Evolutionary conservation across 257 asterid species (phyloP).

Genomic region (Plectranthus barbatus): DNA sequence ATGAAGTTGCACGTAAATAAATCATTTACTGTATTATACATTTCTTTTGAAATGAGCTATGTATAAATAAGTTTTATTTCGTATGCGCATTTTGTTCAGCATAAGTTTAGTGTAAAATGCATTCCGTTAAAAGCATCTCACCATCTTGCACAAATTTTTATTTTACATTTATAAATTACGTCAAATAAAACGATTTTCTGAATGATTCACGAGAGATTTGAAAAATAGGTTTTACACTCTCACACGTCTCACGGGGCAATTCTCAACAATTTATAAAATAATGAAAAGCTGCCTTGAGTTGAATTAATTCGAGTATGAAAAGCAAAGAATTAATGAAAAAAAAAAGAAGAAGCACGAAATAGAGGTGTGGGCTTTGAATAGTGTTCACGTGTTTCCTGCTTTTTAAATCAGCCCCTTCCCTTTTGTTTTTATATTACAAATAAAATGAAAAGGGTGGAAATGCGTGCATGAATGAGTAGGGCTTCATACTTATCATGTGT

Average conservation of each 20-base stretch:
- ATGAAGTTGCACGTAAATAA: too few relatives aligned
- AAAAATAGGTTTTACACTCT: background rate
- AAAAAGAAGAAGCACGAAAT: background rate
- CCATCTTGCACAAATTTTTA: too few relatives aligned
- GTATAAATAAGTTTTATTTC: too few relatives aligned
- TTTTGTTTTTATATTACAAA: background rate
- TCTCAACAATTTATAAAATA: background rate
- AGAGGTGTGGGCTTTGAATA: background rate
- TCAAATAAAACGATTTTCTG: too few relatives aligned
- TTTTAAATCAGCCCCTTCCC: background rate
- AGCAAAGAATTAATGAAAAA: background rate
- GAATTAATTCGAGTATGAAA: too few relatives aligned
- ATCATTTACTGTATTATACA: too few relatives aligned
- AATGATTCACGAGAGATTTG: background rate
- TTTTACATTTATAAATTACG: too few relatives aligned
- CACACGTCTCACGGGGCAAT: background rate
- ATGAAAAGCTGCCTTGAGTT: background rate
- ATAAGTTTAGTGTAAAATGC: too few relatives aligned
- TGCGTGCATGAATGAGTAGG: background rate
- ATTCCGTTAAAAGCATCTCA: too few relatives aligned
- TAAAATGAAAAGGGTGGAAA: background rate
- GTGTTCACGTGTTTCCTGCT: conserved; percentile 1
- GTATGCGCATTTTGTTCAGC: too few relatives aligned
- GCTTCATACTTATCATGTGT: conserved; percentile 7
- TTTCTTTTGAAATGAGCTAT: too few relatives aligned